phyloP scores from a whole-genome alignment of 441 rosid genomes.

The Arabidopsis lyrata region DNA sequence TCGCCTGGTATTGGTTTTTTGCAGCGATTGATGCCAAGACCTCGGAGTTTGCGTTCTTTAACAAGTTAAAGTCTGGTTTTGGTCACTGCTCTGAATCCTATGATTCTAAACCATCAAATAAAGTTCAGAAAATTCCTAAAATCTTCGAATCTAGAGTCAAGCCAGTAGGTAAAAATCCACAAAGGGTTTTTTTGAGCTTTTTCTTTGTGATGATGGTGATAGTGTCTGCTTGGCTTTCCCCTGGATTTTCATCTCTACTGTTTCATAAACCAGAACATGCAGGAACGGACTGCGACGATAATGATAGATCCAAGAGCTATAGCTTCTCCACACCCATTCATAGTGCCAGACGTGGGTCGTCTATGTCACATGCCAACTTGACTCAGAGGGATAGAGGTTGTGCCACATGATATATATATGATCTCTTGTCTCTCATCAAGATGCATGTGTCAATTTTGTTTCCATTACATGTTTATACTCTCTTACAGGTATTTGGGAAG shows the following conservation, averaged over 20 bases:
- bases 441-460: conserved; percentile 1
- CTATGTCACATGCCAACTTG: conserved; percentile 25
- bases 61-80: conserved; percentile 62
- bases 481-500: not conserved
- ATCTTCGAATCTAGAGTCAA: conserved; percentile 37
- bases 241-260: conserved; percentile 1
- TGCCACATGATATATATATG: not conserved
- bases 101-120: conserved; percentile 32
- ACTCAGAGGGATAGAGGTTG: conserved; percentile 30
- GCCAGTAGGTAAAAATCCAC: conserved; percentile 43
- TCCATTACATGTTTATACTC: not conserved
- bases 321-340: conserved; percentile 44
- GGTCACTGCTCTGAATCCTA: conserved; percentile 38
- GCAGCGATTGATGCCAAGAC: conserved; percentile 75
- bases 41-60: conserved; percentile 78
- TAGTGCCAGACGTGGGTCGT: conserved; percentile 29
- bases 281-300: conserved; percentile 43
- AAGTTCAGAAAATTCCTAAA: conserved; percentile 35
- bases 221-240: conserved; percentile 18
- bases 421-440: conserved; percentile 3
- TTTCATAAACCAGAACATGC: conserved; percentile 34
- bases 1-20: not conserved
- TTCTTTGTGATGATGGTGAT: not conserved
- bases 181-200: not conserved
- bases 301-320: conserved; percentile 32